Base-by-base conservation (phyloP, 176 grass and related monocot genomes). In the Juncus effusus region DNA sequence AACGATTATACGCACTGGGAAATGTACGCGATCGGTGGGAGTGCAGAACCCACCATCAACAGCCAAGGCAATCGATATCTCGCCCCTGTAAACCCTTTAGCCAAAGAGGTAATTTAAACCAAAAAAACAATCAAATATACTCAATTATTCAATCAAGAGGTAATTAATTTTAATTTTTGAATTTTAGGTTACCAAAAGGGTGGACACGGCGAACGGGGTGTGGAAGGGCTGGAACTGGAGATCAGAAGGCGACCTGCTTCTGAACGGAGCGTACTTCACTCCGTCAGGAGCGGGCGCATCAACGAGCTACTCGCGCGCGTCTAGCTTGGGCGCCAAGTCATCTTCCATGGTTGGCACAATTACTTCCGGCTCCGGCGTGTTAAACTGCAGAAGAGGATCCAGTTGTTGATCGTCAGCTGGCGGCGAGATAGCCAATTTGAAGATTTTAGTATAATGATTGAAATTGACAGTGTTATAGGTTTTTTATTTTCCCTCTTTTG, bases 191-290 rank as follows among this genome's bases (percentile, higher is more conserved):
- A 94, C 90, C 6, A 94, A 94, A 79, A 88, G 90, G 2, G 90
- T 94, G 0, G 79, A 88, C 3, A 94, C 85, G 0, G 47, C 16
- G 1, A 47, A 71, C 36, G 65, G 15, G 51, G 42, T 63, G n/a
- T 94, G 90, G 90, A 80, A 94, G 76, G 7, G 63, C 73, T 94
- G 90, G 90, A 94, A 94, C 82, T 94, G 90, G 90, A 88, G 90
- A 56, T 94, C 90, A 5, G 90, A 94, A 73, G 90, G 90, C 0
- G 90, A 94, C 36, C 73, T 94, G 49, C 73, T 94, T 15, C 76
- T 94, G 40, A 94, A 94, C 2, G 90, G 90, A 0, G 90, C 90
- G 14, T 94, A 80, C 67, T 94, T 94, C 81, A 94, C 82, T 38
- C 90, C 90, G 0, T 94, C 85, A 0, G 85, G 90, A 0, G 81